Evolutionary conservation across 2,329 filamentous ascomycete genomes (phyloP).

Genomic region (Aspergillus ochraceoroseus): DNA sequence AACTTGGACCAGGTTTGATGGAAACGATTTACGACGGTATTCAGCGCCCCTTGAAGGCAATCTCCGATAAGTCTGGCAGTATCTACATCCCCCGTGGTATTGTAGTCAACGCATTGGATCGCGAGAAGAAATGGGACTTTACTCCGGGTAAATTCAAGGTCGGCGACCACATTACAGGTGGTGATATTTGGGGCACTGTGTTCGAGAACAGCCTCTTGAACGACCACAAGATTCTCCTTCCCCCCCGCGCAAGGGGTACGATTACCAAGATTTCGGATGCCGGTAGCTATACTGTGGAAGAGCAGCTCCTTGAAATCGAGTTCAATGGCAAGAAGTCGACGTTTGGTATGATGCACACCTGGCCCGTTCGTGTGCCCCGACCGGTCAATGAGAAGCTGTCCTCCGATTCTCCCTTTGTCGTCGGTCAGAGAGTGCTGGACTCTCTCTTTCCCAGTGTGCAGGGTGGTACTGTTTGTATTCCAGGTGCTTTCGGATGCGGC

Average conservation of each 20-base stretch:
- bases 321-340: constrained; percentile 94
- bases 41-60: constrained; percentile 85
- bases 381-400: constrained; percentile 88
- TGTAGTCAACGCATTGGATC: constrained; percentile 77
- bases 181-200: constrained; percentile 91
- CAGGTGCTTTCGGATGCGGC: constrained; percentile 95
- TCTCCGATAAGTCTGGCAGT: constrained; percentile 69
- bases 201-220: constrained; percentile 93
- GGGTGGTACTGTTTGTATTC: constrained; percentile 96
- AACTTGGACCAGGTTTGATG: constrained; percentile 93
- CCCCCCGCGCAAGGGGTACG: constrained; percentile 81
- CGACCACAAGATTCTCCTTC: constrained; percentile 88
- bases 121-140: constrained; percentile 94
- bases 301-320: constrained; percentile 92
- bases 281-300: constrained; percentile 87
- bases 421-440: constrained; percentile 94
- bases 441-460: constrained; percentile 94
- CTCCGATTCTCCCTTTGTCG: constrained; percentile 84
- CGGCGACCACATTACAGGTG: constrained; percentile 92
- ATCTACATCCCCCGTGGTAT: constrained; percentile 99
- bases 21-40: constrained; percentile 99
- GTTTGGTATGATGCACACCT: constrained; percentile 97
- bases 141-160: constrained; percentile 80
- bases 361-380: constrained; percentile 94
- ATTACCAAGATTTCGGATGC: constrained; percentile 87